Conservation (phyloP, 1,139 yeast species). For the Zygotorulaspora mrakii region DNA sequence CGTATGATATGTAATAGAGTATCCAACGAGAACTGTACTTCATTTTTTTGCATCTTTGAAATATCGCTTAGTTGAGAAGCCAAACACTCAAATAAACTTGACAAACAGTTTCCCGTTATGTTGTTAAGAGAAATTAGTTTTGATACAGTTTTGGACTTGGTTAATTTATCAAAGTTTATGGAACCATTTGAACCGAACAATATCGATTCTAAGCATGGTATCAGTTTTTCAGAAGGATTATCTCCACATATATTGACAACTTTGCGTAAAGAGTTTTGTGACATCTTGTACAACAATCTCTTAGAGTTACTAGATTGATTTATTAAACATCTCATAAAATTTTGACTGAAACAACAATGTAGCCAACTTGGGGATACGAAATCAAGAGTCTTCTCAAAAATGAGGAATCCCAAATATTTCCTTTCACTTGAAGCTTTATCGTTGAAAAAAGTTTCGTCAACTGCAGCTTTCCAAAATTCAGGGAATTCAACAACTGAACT, state of each 20-base stretch:
- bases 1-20: constrained; percentile 57
- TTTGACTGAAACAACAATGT: constrained; percentile 54
- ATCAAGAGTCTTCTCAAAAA: constrained; percentile 52
- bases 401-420: constrained; percentile 81
- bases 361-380: constrained; percentile 39
- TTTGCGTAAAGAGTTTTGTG: constrained; percentile 48
- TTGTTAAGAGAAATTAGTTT: constrained; percentile 40
- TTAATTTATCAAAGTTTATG: constrained; percentile 70
- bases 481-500: constrained; percentile 42
- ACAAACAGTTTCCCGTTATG: constrained; percentile 33
- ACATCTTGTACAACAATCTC: constrained; percentile 63
- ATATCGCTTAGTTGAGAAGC: constrained; percentile 11
- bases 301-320: constrained; percentile 71
- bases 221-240: constrained; percentile 43
- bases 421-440: constrained; percentile 79
- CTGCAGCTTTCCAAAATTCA: constrained; percentile 76
- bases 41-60: constrained; percentile 38
- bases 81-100: constrained; percentile 23
- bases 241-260: constrained; percentile 40
- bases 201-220: constrained; percentile 48
- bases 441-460: constrained; percentile 78
- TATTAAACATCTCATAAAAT: constrained; percentile 68
- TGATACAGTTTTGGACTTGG: constrained; percentile 68
- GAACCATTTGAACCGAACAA: constrained; percentile 53
- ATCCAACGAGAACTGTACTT: constrained; percentile 58